Evolutionary conservation across 1,139 yeast genomes (phyloP), one percentile per base, ranked within the genome.

Genomic region (Geotrichum histeridarum): DNA sequence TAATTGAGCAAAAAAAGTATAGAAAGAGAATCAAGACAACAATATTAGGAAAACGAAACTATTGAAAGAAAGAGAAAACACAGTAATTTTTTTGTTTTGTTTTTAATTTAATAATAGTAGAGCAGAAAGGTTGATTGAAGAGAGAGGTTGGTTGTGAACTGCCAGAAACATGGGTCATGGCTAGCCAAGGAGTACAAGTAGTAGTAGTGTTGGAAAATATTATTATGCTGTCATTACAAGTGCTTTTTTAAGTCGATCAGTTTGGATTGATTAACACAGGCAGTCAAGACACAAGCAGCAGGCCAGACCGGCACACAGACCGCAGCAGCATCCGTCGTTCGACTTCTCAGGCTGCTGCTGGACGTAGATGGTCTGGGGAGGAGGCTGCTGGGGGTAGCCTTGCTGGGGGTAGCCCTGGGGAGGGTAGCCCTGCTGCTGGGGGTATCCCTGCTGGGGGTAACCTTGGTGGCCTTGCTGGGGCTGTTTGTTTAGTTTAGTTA

Each of bases 251-350:
- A n/a, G n/a, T 33, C n/a, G 36, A 2, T 11, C 6, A 2, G 36
- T 9, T 22, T 5, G 5, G 30, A 1, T 12, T 8, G 14, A 22
- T 54, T 54, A 54, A 22, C 32, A 54, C 43, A 54, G 48, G 41
- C 57, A 54, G 51, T 54, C 57, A 30, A 67, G 60, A 55, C 70
- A 67, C 57, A 66, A 56, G 51, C 70, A 67, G 57, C 68, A 64
- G 32, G 69, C 60, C 33, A 67, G 48, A 57, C 67, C 68, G 37
- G 70, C 70, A 47, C 70, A 67, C 17, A 66, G 61, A 46, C 70
- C 70, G 49, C 68, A 64, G 62, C 70, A 67, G 63, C 68, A 67
- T 41, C 61, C 66, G 55, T 59, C 62, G 54, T 58, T 56, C 42
- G 55, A 51, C 35, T 55, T 44, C 51, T 58, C 58, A 33, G 59